Evolutionary conservation across 1,284 basidiomycete species (phyloP).

Genomic region (Marasmius fiardii): DNA sequence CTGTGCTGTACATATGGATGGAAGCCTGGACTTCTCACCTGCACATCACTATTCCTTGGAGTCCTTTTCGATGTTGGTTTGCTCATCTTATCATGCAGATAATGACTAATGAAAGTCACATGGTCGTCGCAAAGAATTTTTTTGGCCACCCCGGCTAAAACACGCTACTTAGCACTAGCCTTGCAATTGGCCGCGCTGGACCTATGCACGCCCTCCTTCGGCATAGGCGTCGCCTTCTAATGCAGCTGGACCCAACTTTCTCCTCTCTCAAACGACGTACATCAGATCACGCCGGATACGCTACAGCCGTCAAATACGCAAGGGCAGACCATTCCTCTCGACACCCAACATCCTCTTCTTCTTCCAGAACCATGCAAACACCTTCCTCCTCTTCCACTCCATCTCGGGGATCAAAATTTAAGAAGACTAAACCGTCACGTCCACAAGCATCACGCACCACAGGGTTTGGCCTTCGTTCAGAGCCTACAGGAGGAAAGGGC

Average conservation of each 20-base stretch:
- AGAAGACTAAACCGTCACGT: neutral
- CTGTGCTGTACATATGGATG: no score
- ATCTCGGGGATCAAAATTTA: neutral
- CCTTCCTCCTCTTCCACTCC: neutral
- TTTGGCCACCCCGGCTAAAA: no score
- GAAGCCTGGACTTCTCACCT: no score
- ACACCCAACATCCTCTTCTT: neutral
- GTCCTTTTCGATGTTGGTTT: no score
- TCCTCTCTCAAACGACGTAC: conserved; percentile 10
- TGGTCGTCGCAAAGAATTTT: no score
- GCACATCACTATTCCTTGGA: no score
- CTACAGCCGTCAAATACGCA: conserved; percentile 10
- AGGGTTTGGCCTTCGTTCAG: neutral
- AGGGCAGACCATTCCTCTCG: conserved; percentile 1
- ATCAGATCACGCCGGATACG: conserved; percentile 1
- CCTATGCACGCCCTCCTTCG: conserved; percentile 8
- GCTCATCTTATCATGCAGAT: no score
- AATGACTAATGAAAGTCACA: no score
- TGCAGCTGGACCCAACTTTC: conserved; percentile 8
- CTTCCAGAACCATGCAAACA: neutral
- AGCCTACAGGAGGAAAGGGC: neutral
- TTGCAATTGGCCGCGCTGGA: neutral
- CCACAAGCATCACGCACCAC: neutral
- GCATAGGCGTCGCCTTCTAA: conserved; percentile 14
- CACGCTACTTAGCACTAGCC: no score